Evolutionary conservation across 2,329 filamentous ascomycete genomes (phyloP), one percentile per base, ranked within the genome.

Genomic region (Lecanicillium sp.): DNA sequence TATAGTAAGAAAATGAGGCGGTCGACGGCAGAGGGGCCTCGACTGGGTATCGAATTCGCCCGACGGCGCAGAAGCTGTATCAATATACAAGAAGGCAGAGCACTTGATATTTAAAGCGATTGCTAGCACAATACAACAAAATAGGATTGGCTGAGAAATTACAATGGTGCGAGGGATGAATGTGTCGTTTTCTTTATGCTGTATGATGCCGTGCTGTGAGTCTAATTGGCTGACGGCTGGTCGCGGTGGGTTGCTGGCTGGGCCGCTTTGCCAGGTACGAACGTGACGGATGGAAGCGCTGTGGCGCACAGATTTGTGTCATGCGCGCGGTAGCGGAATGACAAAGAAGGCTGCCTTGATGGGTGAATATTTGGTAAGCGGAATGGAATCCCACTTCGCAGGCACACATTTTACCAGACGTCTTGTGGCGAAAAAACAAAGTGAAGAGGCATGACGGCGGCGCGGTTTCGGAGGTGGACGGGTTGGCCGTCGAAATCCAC

Each of bases 301-400:
- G 30, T 48, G 29, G 45, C 38, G 27, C 12, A 23, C 17, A 30
- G 9, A 42, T 14, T 42, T 23, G n/a, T n/a, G n/a, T n/a, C 11
- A 47, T 35, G 44, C 44, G 44, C 44, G 44, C 44, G 44, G 37
- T 29, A 47, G 19, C n/a, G n/a, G n/a, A n/a, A n/a, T n/a, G n/a
- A 23, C 32, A n/a, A 11, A 26, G 21, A 17, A 9, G 21, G 19
- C 19, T 35, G 3, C 12, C 10, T 11, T 2, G 32, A 3, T 2
- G n/a, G 12, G 23, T 21, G 23, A 6, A 24, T 14, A 11, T 26
- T 47, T 35, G 37, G 26, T 47, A 27, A 40, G 44, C 44, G n/a
- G n/a, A n/a, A n/a, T n/a, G n/a, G n/a, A n/a, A n/a, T n/a, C n/a
- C n/a, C n/a, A n/a, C n/a, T n/a, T n/a, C n/a, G n/a, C n/a, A n/a